phyloP scores from a whole-genome alignment of 2,329 filamentous ascomycete genomes.

The Akanthomyces muscarius region DNA sequence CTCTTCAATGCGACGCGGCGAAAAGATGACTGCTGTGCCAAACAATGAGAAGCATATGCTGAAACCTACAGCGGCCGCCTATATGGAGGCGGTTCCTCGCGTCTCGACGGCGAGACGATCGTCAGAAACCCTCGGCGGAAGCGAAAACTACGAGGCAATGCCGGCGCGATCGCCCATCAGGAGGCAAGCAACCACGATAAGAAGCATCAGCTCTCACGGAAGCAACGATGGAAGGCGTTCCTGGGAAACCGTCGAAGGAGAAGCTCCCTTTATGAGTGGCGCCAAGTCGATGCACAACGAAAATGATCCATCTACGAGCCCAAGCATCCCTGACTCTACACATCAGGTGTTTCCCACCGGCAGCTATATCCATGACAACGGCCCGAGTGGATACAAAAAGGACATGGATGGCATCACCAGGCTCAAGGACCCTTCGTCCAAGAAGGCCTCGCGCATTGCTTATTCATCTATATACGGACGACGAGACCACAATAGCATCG shows the following conservation, averaged over 20 bases:
- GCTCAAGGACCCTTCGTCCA: neutral
- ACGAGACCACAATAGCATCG: constrained; percentile 22
- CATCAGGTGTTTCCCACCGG: constrained; percentile 31
- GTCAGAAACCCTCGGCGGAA: constrained; percentile 27
- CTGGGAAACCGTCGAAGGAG: constrained; percentile 20
- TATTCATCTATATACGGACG: constrained; percentile 11
- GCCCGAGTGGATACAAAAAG: constrained; percentile 1
- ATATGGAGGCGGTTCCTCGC: constrained; percentile 26
- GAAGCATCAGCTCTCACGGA: constrained; percentile 10
- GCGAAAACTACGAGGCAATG: constrained; percentile 15
- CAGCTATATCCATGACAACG: constrained; percentile 26
- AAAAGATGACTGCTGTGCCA: constrained; percentile 19
- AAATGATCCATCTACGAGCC: constrained; percentile 24
- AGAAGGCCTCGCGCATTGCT: neutral
- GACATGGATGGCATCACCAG: neutral
- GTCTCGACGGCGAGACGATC: constrained; percentile 23
- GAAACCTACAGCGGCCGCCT: constrained; percentile 22
- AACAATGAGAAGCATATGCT: constrained; percentile 20
- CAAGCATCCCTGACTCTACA: constrained; percentile 28
- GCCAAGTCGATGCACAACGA: constrained; percentile 23
- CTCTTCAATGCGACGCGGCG: constrained; percentile 23
- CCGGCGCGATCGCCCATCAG: constrained; percentile 9
- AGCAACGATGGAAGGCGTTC: constrained; percentile 11
- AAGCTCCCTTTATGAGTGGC: constrained; percentile 23
- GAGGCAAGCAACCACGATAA: neutral